Percentiles rank a stretch among this genome's conserved stretches.
These are phyloP conservation scores for Oryza officinalis DNA, from an alignment of 176 grass and related monocot species.

Conservation along the genomic window DNA sequence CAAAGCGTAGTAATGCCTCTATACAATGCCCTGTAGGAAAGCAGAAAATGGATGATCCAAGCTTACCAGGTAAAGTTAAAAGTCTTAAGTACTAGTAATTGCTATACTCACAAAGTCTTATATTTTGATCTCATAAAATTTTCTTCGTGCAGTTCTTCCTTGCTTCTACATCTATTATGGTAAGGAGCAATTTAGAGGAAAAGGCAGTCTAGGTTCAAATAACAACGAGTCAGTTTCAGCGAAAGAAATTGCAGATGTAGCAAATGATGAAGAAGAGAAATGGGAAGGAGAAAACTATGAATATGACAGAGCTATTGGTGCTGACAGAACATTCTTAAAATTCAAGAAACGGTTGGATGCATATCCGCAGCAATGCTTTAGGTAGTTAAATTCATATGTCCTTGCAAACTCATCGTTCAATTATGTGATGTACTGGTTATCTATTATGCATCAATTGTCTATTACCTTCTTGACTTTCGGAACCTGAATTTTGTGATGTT, in stretches of 20 bases:
- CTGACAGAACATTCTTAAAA: conserved; percentile 83
- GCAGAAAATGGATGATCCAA: conserved; percentile 35
- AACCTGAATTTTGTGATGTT: conserved; percentile 25
- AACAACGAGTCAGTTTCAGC: conserved; percentile 37
- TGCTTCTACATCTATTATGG: conserved; percentile 92
- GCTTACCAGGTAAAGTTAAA: conserved; percentile 49
- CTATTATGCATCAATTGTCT: neutral
- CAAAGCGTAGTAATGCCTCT: conserved; percentile 34
- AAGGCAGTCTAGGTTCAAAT: conserved; percentile 36
- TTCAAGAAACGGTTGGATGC: conserved; percentile 94
- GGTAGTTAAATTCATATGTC: conserved; percentile 44
- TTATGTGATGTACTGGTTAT: neutral
- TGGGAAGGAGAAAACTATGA: conserved; percentile 94
- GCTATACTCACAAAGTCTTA: neutral
- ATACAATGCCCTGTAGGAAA: conserved; percentile 40
- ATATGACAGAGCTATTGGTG: conserved; percentile 79
- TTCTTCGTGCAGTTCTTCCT: conserved; percentile 65
- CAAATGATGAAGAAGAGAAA: conserved; percentile 62
- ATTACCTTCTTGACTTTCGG: neutral
- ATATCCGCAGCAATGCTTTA: conserved; percentile 84
- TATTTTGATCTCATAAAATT: conserved; percentile 26
- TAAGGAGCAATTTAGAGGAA: conserved; percentile 36
- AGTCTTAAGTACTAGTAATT: neutral
- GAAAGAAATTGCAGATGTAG: conserved; percentile 41
- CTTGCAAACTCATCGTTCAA: neutral